These are phyloP conservation scores for Hanseniaspora occidentalis DNA, from an alignment of 805 yeast species.

Conservation along the genomic window DNA sequence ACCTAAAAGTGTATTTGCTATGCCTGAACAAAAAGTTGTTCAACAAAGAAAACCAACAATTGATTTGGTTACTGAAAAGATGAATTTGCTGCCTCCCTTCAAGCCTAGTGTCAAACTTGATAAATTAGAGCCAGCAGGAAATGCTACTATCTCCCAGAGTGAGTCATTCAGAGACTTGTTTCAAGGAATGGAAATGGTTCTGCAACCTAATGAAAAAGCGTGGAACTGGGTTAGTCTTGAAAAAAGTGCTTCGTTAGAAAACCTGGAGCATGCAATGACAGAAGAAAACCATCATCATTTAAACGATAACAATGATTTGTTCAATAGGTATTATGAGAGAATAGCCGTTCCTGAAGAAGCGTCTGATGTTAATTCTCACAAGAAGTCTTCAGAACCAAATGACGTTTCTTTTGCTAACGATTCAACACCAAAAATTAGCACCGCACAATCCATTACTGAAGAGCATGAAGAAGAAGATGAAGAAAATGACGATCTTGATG, in stretches of 20 bases:
- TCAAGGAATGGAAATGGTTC: constrained; percentile 4
- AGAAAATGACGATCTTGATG: not conserved
- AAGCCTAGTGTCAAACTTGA: not conserved
- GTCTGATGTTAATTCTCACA: no score
- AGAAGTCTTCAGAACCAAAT: no score
- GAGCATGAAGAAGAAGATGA: constrained; percentile 2
- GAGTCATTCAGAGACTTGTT: constrained; percentile 6
- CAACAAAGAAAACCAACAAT: not conserved
- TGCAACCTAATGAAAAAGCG: constrained; percentile 4
- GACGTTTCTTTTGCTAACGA: no score
- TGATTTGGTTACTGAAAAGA: not conserved
- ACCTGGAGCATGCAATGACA: not conserved
- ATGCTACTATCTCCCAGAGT: constrained; percentile 3
- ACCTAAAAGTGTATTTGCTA: not conserved
- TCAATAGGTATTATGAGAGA: constrained; percentile 2
- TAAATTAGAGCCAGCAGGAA: not conserved
- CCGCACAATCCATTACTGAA: no score
- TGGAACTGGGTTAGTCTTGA: constrained; percentile 1
- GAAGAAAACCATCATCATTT: not conserved
- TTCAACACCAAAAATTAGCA: no score
- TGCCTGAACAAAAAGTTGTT: not conserved
- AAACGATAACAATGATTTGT: not conserved
- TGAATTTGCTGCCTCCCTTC: not conserved
- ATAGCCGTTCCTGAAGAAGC: no score
- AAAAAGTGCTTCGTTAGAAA: not conserved